Conservation (phyloP, 192 early-diverging fungal species). For the Irineochytrium annulatum region DNA sequence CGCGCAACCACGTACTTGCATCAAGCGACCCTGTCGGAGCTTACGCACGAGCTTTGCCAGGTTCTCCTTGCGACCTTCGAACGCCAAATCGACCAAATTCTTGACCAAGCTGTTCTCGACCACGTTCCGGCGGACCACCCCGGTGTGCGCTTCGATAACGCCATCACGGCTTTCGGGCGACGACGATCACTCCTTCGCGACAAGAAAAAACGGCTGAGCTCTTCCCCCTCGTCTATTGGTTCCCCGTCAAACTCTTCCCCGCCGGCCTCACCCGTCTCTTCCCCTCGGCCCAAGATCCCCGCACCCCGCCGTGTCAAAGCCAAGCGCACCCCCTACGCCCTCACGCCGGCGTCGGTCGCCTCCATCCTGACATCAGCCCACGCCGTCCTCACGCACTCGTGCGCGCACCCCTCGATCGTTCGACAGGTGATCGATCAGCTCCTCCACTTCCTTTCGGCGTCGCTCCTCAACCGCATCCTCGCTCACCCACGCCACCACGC, state of each 20-base stretch:
- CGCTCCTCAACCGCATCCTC: constrained; percentile 84
- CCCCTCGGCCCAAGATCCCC: constrained; percentile 1
- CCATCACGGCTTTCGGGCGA: too few relatives aligned
- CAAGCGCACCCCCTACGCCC: constrained; percentile 9
- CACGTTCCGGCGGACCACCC: background rate
- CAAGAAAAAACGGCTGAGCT: too few relatives aligned
- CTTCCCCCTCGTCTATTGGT: background rate
- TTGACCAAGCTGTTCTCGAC: constrained; percentile 20
- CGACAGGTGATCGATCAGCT: constrained; percentile 71
- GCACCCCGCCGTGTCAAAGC: background rate
- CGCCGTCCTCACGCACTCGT: constrained; percentile 64
- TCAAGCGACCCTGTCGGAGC: constrained; percentile 77
- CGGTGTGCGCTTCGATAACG: too few relatives aligned
- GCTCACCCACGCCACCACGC: constrained; percentile 67
- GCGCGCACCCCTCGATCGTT: constrained; percentile 71
- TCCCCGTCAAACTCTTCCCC: background rate
- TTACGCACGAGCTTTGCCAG: constrained; percentile 55
- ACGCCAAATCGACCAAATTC: background rate
- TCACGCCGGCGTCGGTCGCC: constrained; percentile 67
- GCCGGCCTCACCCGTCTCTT: background rate
- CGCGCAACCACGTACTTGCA: constrained; percentile 62
- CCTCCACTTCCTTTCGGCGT: constrained; percentile 70
- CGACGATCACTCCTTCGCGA: too few relatives aligned
- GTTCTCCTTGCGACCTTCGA: constrained; percentile 14
- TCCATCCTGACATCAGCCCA: constrained; percentile 66